phyloP scores from a whole-genome alignment of 2,329 filamentous ascomycete genomes.

The Coniochaeta hoffmannii region DNA sequence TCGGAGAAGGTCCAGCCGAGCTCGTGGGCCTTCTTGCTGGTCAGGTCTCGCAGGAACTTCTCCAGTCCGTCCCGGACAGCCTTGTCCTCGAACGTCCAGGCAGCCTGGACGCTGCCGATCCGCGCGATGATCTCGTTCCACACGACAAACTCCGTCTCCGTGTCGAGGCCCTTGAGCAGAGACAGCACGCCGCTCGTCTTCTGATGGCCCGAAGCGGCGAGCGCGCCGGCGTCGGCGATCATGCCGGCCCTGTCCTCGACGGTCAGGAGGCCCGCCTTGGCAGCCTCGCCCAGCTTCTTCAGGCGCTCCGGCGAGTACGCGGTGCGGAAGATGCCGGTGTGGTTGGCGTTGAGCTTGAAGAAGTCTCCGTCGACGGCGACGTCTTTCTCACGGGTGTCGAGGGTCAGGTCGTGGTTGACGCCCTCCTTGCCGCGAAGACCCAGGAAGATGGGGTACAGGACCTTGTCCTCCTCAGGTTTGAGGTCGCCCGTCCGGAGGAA shows the following conservation, averaged over 20 bases:
- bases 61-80: slow-evolving; percentile 68
- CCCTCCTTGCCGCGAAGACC: slow-evolving; percentile 79
- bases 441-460: slow-evolving; percentile 84
- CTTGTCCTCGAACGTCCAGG: slow-evolving; percentile 84
- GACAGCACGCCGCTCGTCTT: slow-evolving; percentile 86
- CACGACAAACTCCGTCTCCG: slow-evolving; percentile 83
- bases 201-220: slow-evolving; percentile 85
- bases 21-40: slow-evolving; percentile 73
- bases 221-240: slow-evolving; percentile 85
- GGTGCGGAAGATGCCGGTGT: slow-evolving; percentile 87
- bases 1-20: slow-evolving; percentile 85
- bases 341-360: slow-evolving; percentile 94
- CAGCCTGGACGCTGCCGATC: slow-evolving; percentile 68
- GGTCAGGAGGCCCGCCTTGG: slow-evolving; percentile 69
- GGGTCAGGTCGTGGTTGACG: slow-evolving; percentile 66
- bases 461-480: slow-evolving; percentile 84
- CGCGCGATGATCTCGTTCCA: slow-evolving; percentile 88
- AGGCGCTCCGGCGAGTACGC: slow-evolving; percentile 79
- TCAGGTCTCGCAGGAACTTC: slow-evolving; percentile 72
- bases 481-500: slow-evolving; percentile 90
- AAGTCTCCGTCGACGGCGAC: slow-evolving; percentile 81
- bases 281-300: slow-evolving; percentile 79
- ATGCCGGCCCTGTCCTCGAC: slow-evolving; percentile 92
- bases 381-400: slow-evolving; percentile 62
- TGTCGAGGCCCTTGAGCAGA: slow-evolving; percentile 76